Base-by-base conservation (phyloP, 108 stramenopile species). In the Bacterosira constricta region DNA sequence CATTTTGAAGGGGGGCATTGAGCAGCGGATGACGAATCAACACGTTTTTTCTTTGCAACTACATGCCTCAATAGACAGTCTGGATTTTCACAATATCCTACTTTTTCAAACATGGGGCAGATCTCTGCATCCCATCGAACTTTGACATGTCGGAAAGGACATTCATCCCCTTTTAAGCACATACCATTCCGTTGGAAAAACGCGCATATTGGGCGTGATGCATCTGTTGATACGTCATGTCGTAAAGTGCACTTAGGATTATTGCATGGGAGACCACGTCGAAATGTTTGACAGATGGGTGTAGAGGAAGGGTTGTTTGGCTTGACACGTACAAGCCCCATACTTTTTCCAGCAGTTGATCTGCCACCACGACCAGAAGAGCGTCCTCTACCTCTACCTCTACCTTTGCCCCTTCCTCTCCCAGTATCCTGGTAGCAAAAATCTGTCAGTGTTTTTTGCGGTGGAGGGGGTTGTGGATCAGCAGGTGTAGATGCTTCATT, bases 111-210 rank as follows among this genome's bases (percentile, higher is more conserved):
- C 21, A 46, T 72, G 20, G 90, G 88, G 83, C 90, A 91, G 44
- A 75, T 70, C 21, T 75, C 73, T 27, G 86, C 87, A 53, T 66
- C 77, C 42, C 66, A 65, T 34, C 82, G 82, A 12, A 89, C 69
- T 65, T 92, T 92, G 44, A 92, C 84, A 66, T 92, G 91, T 25
- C 86, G 84, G 68, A 90, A 92, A 26, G 63, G 59, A 68, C 91
- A 92, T 36, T 76, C 71, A 27, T 82, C 85, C n/a, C 85, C 89
- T 65, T 81, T 86, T 23, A 82, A 66, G 67, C 91, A 92, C 77
- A 87, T 83, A 6, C 91, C 91, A 53, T 90, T 77, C 9, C 84
- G 79, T 39, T 88, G 87, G 55, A 92, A 92, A 72, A 86, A 92
- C 15, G 80, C 84, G 32, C 91, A 92, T n/a, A 89, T 85, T 32